These are phyloP conservation scores for Solanum arcanum DNA, from an alignment of 257 asterid genomes.

Conservation along the genomic window DNA sequence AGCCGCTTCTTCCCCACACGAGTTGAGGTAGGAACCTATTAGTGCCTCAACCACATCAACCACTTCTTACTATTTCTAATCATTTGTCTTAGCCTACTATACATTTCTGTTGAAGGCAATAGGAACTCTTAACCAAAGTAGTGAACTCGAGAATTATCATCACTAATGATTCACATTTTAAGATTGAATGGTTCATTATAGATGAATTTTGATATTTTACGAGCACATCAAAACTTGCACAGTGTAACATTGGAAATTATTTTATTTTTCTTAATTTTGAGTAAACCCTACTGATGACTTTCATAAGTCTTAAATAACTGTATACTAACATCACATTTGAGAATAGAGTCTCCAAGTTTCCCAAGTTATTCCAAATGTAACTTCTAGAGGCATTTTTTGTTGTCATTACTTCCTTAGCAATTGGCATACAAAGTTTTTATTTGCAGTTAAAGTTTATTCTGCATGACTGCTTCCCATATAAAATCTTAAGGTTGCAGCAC, in stretches of 20 bases:
- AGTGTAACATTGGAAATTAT: slow-evolving; percentile 42
- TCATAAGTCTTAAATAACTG: slow-evolving; percentile 53
- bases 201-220: slow-evolving; percentile 21
- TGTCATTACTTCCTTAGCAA: slow-evolving; percentile 48
- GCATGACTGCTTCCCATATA: neutral
- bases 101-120: no score
- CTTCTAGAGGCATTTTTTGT: slow-evolving; percentile 61
- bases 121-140: no score
- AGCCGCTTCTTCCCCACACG: no score
- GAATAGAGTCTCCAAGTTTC: slow-evolving; percentile 83
- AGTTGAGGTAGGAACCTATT: no score
- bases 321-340: slow-evolving; percentile 57
- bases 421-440: no score
- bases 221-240: slow-evolving; percentile 61
- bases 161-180: neutral
- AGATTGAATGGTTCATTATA: neutral
- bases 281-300: slow-evolving; percentile 63
- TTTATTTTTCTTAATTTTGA: slow-evolving; percentile 32
- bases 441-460: neutral
- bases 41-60: no score
- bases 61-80: no score
- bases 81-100: no score
- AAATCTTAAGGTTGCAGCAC: neutral
- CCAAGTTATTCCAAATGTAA: slow-evolving; percentile 70
- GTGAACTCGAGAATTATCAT: no score